Evolutionary conservation across 1,139 yeast species (phyloP), one percentile per base, ranked within the genome.

Genomic region (Tardiomyces blankii): DNA sequence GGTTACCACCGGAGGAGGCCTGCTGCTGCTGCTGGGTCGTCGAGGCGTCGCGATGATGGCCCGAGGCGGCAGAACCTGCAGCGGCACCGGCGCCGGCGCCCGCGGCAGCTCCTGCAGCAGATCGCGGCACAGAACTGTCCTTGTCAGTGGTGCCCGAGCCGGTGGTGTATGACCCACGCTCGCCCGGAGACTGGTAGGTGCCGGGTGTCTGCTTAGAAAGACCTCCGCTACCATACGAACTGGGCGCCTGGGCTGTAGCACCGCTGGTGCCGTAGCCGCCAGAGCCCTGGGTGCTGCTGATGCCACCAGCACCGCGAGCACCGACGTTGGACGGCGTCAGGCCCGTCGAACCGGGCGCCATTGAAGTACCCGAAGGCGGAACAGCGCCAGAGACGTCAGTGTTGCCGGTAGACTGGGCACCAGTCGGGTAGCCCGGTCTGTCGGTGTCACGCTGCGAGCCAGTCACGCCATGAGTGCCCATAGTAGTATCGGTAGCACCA

Each of bases 331-430:
- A 33, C 7, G 23, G 28, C 18, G 18, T 32, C 13, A 40, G 1
- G n/a, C n/a, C n/a, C n/a, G n/a, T n/a, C n/a, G n/a, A n/a, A n/a
- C n/a, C n/a, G n/a, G n/a, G n/a, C n/a, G n/a, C n/a, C n/a, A n/a
- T n/a, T n/a, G n/a, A n/a, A n/a, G n/a, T n/a, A 28, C 38, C 35
- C 12, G 40, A 44, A 3, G 45, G 47, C 14, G 23, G 40, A 28
- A 41, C 39, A 11, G 38, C 38, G 18, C 42, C 46, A 8, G 48
- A 47, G 18, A 44, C 45, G 23, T 43, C 46, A 35, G 47, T 39
- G n/a, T 40, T 49, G 8, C 47, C 32, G 14, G 32, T 3, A 13
- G n/a, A 6, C 32, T 12, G 32, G 14, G 6, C 13, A 4, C n/a
- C 32, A 13, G 14, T 3, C n/a, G n/a, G n/a, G 14, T 11, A 13